Evolutionary conservation across 106 monocot species (phyloP).

Genomic region (Chionographis japonica): DNA sequence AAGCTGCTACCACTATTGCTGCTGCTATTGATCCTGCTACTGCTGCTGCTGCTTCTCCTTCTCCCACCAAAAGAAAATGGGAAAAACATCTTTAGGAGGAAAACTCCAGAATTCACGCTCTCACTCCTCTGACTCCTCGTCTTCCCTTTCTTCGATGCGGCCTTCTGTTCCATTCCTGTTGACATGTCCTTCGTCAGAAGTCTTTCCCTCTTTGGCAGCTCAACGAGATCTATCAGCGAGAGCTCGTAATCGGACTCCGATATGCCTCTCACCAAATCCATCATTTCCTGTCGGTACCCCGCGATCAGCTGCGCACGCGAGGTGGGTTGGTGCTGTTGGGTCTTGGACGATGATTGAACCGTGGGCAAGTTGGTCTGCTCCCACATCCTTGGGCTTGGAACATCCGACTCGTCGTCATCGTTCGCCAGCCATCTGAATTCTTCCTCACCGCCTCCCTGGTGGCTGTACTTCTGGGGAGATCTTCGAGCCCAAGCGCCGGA

Average conservation of each 20-base stretch:
- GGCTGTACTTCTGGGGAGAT: background rate
- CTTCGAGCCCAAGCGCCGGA: slow-evolving; percentile 7
- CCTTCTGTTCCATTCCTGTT: background rate
- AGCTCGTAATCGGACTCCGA: slow-evolving; percentile 22
- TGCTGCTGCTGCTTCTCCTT: too few species aligned
- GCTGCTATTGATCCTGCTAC: too few species aligned
- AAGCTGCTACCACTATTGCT: too few species aligned
- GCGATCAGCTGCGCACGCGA: slow-evolving; percentile 1
- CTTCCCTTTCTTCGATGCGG: background rate
- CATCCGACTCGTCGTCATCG: background rate
- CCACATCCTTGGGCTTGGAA: slow-evolving; percentile 6
- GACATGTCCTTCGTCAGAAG: background rate
- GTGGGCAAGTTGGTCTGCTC: background rate
- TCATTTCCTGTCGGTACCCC: slow-evolving; percentile 17
- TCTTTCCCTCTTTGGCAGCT: slow-evolving; percentile 3
- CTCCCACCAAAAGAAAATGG: too few species aligned
- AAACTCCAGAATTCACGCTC: too few species aligned
- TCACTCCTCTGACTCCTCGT: too few species aligned
- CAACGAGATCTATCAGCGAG: slow-evolving; percentile 22
- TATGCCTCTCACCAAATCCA: slow-evolving; percentile 13
- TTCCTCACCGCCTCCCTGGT: background rate
- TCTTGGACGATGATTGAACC: too few species aligned
- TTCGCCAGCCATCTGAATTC: background rate
- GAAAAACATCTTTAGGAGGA: too few species aligned
- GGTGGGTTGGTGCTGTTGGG: background rate